A percentile compares a stretch with the other conserved stretches of the same genome.
These are phyloP conservation scores for Cornus suecica DNA, from an alignment of 148 eudicot species.

Conservation along the genomic window DNA sequence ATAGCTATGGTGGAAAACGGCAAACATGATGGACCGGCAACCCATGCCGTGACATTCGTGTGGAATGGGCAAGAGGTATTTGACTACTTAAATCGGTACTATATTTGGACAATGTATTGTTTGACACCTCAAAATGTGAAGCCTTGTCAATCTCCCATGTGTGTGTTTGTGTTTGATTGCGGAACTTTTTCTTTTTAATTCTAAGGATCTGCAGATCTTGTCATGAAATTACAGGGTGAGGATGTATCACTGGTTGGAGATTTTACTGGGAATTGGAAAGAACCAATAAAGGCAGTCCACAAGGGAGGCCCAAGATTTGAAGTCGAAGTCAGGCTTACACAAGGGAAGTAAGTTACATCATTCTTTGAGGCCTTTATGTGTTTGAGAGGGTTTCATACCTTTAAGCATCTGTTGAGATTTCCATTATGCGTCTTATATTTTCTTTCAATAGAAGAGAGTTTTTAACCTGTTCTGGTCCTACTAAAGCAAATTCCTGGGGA, in stretches of 20 bases:
- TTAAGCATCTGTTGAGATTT: not conserved
- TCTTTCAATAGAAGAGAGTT: too few species aligned
- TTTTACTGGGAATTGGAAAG: slow-evolving; percentile 97
- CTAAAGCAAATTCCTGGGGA: too few species aligned
- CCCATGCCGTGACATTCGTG: slow-evolving; percentile 89
- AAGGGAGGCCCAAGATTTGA: slow-evolving; percentile 94
- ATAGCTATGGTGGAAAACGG: slow-evolving; percentile 82
- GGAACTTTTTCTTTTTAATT: too few species aligned
- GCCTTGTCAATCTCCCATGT: too few species aligned
- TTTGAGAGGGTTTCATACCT: not conserved
- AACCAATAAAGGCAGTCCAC: slow-evolving; percentile 72
- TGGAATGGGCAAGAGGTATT: slow-evolving; percentile 93
- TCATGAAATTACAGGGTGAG: slow-evolving; percentile 82
- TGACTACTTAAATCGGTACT: not conserved
- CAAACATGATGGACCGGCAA: slow-evolving; percentile 80
- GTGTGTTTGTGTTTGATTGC: too few species aligned
- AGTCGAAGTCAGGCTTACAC: slow-evolving; percentile 80
- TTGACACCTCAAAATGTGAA: not conserved
- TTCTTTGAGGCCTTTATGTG: not conserved
- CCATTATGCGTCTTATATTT: too few species aligned
- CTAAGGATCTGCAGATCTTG: too few species aligned
- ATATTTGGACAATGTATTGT: not conserved
- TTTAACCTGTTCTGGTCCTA: too few species aligned
- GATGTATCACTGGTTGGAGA: slow-evolving; percentile 86
- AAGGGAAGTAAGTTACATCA: slow-evolving; percentile 75